Evolutionary conservation across 306 rosid genomes (phyloP).

Genomic region (Medicago ruthenica): DNA sequence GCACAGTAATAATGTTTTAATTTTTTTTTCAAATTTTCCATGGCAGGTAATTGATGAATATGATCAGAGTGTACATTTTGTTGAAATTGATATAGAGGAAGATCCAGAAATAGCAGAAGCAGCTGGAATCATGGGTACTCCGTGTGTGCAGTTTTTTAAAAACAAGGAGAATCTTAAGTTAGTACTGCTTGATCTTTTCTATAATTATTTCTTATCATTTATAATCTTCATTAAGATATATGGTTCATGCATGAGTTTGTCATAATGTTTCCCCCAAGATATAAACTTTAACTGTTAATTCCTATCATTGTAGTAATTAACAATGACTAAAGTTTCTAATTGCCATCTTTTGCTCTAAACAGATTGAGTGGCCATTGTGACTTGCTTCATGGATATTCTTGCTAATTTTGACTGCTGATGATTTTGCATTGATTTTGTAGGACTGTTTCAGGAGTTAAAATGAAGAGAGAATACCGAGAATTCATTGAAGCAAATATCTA

Average conservation of each 20-base stretch:
- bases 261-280: neutral
- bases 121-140: slow-evolving; percentile 98
- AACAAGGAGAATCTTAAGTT: slow-evolving; percentile 87
- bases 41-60: slow-evolving; percentile 89
- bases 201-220: slow-evolving; percentile 9
- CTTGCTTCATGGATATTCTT: slow-evolving; percentile 15
- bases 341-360: slow-evolving; percentile 5
- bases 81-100: slow-evolving; percentile 97
- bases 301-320: neutral
- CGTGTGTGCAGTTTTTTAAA: slow-evolving; percentile 96
- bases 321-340: slow-evolving; percentile 7
- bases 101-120: slow-evolving; percentile 97
- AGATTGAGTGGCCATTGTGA: neutral
- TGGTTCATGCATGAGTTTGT: slow-evolving; percentile 30
- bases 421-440: slow-evolving; percentile 51
- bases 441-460: slow-evolving; percentile 86
- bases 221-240: slow-evolving; percentile 4
- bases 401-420: slow-evolving; percentile 25
- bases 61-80: slow-evolving; percentile 85
- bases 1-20: neutral
- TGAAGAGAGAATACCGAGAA: slow-evolving; percentile 90
- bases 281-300: slow-evolving; percentile 2
- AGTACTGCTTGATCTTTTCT: slow-evolving; percentile 43
- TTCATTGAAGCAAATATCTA: slow-evolving; percentile 78
- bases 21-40: slow-evolving; percentile 26